Base-by-base conservation (phyloP, 2,329 filamentous ascomycete species). In the Neofusicoccum ribis region DNA sequence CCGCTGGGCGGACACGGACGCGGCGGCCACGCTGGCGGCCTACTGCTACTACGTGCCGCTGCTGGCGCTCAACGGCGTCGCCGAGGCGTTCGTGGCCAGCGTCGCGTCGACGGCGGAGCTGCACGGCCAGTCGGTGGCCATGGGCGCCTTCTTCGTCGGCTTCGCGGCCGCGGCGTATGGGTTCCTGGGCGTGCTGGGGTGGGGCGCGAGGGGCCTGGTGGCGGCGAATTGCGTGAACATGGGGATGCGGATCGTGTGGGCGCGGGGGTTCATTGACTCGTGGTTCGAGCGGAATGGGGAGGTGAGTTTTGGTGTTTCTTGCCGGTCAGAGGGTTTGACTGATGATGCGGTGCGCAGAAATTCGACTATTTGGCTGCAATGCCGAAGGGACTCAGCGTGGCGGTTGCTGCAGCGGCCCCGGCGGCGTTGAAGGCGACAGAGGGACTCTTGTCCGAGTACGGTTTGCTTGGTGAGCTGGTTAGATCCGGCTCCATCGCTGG, bases 41-140 rank as follows among this genome's bases (percentile, higher is more conserved):
- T 99, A 97, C 78, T 93, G 92, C 80, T 93, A 92, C 77, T 98
- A 97, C 79, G 91, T 99, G 66, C 95, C 95, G 0, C 88, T 98
- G 31, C 85, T 98, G 3, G 95, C 94, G 3, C 81, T 96, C 71
- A 99, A 99, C 73, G 95, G 95, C 60, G 87, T 98, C 23, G 88
- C 90, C 1, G 95, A 99, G 79, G 92, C 93, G 0, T 98, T 99
- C 71, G 93, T 98, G 15, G 89, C 93, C 0, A 92, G 92, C 2
- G 91, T 96, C 0, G 93, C 94, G 0, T 89, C 86, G 0, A 85
- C 92, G 68, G 78, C 83, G 3, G 85, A 98, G 69, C 86, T 99
- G 3, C 88, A 92, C 68, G 78, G 75, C 3, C 95, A 99, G 76
- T 92, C 91, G 0, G 75, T 87, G 4, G 95, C 89, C 88, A 98